Conservation (phyloP, 75 land plant species). For the Pinus albicaulis region DNA sequence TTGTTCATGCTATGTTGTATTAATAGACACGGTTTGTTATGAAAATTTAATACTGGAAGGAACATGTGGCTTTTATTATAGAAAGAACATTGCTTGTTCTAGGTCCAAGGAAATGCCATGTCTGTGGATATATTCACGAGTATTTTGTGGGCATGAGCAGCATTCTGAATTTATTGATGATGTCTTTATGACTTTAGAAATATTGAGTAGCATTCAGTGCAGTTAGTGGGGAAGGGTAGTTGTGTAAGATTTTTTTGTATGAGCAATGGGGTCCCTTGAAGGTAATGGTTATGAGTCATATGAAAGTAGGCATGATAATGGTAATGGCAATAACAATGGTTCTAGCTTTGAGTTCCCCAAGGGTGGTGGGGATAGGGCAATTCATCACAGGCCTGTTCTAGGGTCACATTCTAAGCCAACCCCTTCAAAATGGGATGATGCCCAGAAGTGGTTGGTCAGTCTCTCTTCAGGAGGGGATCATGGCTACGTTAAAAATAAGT, state of each 20-base stretch:
- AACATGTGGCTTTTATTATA: not conserved
- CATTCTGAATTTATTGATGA: too few relatives aligned
- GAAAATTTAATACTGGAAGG: not conserved
- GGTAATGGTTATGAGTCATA: not conserved
- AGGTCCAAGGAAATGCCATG: not conserved
- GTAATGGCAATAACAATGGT: constrained; percentile 5
- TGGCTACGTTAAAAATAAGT: constrained; percentile 25
- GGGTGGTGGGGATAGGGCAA: constrained; percentile 25
- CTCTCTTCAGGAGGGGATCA: constrained; percentile 41
- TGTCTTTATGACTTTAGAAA: not conserved
- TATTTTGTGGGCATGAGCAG: too few relatives aligned
- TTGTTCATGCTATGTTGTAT: not conserved
- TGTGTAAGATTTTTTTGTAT: not conserved
- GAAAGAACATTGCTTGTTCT: not conserved
- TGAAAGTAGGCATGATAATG: not conserved
- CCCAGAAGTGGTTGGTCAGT: constrained; percentile 91
- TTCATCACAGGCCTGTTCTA: constrained; percentile 28
- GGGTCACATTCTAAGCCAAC: constrained; percentile 54
- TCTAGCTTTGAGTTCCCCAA: constrained; percentile 42
- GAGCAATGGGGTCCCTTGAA: constrained; percentile 8
- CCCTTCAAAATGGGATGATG: constrained; percentile 99
- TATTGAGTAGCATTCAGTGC: not conserved
- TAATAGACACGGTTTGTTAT: not conserved
- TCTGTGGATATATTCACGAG: not conserved
- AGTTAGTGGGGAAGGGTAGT: not conserved